Evolutionary conservation across 2,329 filamentous ascomycete species (phyloP).

Genomic region (Didymella pinodella): DNA sequence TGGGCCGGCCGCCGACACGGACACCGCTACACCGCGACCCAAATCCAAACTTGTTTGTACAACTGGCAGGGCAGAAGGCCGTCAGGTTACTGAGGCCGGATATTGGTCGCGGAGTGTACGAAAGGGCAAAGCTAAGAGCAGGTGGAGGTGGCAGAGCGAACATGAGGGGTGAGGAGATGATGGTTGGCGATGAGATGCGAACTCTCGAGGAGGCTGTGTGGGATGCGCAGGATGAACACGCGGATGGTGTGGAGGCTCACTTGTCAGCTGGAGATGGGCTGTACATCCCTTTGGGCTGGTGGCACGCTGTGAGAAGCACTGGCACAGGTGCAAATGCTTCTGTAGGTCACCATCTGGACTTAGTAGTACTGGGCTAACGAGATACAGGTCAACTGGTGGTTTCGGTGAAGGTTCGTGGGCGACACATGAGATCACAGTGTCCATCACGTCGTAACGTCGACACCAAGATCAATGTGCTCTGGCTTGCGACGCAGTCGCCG

Average conservation of each 20-base stretch:
- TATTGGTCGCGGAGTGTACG: slow-evolving; percentile 71
- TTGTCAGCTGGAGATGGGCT: slow-evolving; percentile 73
- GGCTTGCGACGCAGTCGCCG: not conserved
- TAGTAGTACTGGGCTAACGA: slow-evolving; percentile 29
- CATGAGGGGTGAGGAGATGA: slow-evolving; percentile 87
- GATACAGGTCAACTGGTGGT: slow-evolving; percentile 78
- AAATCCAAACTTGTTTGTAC: slow-evolving; percentile 91
- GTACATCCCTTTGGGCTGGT: slow-evolving; percentile 85
- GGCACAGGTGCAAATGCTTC: slow-evolving; percentile 66
- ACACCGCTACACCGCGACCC: slow-evolving; percentile 93
- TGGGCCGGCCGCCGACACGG: slow-evolving; percentile 84
- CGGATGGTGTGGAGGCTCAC: slow-evolving; percentile 47
- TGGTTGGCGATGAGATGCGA: slow-evolving; percentile 76
- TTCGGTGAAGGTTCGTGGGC: slow-evolving; percentile 61
- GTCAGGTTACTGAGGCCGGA: slow-evolving; percentile 75
- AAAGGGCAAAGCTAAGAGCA: slow-evolving; percentile 46
- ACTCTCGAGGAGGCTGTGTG: slow-evolving; percentile 75
- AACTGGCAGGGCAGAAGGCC: slow-evolving; percentile 76
- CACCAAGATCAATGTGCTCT: not conserved
- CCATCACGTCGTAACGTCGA: not conserved
- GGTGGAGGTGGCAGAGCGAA: slow-evolving; percentile 58
- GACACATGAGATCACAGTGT: not conserved
- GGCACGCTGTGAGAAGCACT: slow-evolving; percentile 79
- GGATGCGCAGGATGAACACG: slow-evolving; percentile 52
- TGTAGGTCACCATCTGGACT: slow-evolving; percentile 47